Evolutionary conservation across 2,329 filamentous ascomycete species (phyloP).

Genomic region (Arthrinium phaeospermum): DNA sequence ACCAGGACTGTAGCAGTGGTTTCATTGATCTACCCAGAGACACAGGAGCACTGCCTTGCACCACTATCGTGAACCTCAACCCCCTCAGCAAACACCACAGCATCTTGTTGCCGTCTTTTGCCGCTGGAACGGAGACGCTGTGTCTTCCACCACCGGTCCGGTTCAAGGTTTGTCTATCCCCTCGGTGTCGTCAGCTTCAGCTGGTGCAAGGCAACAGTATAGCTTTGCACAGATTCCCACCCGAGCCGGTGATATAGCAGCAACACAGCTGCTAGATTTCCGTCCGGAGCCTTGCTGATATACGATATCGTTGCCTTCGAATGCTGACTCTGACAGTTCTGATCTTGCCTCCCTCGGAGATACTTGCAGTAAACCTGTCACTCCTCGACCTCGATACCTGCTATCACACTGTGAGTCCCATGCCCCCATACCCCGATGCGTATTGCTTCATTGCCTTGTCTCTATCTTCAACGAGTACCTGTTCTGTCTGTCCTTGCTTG

Average conservation of each 20-base stretch:
- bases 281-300: background rate
- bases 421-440: background rate
- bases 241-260: background rate
- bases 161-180: background rate
- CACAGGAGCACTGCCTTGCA: background rate
- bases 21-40: background rate
- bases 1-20: background rate
- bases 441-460: background rate
- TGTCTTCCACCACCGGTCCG: background rate
- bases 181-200: background rate
- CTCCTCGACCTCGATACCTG: background rate
- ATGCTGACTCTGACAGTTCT: background rate
- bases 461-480: fast-evolving
- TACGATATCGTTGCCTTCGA: background rate
- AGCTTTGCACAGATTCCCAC: background rate
- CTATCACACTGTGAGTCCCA: background rate
- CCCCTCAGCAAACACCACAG: background rate
- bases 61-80: background rate
- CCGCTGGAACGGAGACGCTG: background rate
- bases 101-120: background rate
- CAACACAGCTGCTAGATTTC: background rate
- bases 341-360: background rate
- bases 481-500: background rate
- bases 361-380: background rate
- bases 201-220: background rate